Percentiles rank a stretch among this genome's conserved stretches.
phyloP scores from a whole-genome alignment of 192 early-diverging fungal genomes.

The Backusella sp. region DNA sequence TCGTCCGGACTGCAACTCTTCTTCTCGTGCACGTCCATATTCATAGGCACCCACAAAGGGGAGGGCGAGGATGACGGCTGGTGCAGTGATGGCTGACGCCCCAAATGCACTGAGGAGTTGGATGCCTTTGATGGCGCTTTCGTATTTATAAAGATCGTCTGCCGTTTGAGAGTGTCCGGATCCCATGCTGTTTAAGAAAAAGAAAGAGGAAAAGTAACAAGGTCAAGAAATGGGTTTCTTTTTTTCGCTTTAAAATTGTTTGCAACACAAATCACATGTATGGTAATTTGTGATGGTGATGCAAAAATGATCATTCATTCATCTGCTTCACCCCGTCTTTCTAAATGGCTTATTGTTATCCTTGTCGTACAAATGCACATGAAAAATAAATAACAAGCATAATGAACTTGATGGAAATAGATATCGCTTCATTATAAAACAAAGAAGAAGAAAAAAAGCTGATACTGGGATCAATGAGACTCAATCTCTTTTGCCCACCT shows the following conservation, averaged over 20 bases:
- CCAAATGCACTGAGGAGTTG: constrained; percentile 12
- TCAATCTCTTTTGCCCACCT: no score
- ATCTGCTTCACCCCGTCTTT: neutral
- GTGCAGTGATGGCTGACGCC: neutral
- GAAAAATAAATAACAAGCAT: no score
- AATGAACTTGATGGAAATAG: neutral
- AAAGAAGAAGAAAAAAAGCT: no score
- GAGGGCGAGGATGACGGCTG: constrained; percentile 17
- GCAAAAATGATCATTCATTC: neutral
- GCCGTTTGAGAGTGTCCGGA: constrained; percentile 17
- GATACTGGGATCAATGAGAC: no score
- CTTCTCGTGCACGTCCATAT: constrained; percentile 8
- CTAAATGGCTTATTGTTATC: neutral
- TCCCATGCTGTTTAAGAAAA: neutral
- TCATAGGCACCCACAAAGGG: constrained; percentile 25
- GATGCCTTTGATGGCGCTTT: constrained; percentile 16
- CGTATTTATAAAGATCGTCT: constrained; percentile 4
- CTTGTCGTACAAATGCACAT: no score
- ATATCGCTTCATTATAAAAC: neutral
- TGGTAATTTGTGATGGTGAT: neutral
- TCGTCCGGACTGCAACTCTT: constrained; percentile 4
- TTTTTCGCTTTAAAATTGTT: neutral
- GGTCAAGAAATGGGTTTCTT: neutral
- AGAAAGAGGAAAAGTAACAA: neutral
- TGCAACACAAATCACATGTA: constrained; percentile 14